Evolutionary conservation across 2,329 filamentous ascomycete genomes (phyloP), one percentile per base, ranked within the genome.

Genomic region (Pseudocercospora vitis): DNA sequence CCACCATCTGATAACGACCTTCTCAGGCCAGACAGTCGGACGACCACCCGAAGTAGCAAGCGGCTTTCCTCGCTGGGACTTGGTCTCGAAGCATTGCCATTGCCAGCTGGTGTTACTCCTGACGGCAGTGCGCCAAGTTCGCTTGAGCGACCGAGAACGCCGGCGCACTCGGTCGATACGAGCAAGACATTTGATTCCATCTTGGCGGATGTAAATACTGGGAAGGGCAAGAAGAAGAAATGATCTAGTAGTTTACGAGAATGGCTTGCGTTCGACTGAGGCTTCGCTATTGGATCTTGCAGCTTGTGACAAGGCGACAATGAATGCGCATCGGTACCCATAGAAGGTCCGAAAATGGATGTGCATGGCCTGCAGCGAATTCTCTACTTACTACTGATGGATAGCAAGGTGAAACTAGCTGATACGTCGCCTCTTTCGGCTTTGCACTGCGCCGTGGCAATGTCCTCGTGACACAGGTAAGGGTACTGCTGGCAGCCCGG

Each of bases 161-260:
- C 59, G 29, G 46, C 60, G 37, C 66, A 70, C 57, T 55, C 47
- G 4, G 62, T 70, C 5, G 67, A 71, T 58, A 48, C 73, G 12
- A 74, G 55, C 51, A 76, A 75, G 66, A 79, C 76, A 1, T 79
- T 79, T 58, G 76, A 79, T 63, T 71, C 71, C 12, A 78, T 79
- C 42, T 57, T 78, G n/a, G 71, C 66, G 5, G 58, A 58, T 31
- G 46, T 58, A 40, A 45, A 53, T 40, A 58, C 59, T 37, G 60
- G 53, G 49, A 67, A 65, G 59, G 58, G 60, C 46, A 65, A 65
- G 63, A 68, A 69, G 59, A 64, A 60, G 45, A 61, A 60, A 39
- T 60, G 52, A 59, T 14, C n/a, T n/a, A n/a, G n/a, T n/a, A n/a
- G n/a, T n/a, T n/a, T n/a, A n/a, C n/a, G n/a, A n/a, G n/a, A n/a